phyloP scores from a whole-genome alignment of 2,329 filamentous ascomycete species.

The Gyromitra esculenta region DNA sequence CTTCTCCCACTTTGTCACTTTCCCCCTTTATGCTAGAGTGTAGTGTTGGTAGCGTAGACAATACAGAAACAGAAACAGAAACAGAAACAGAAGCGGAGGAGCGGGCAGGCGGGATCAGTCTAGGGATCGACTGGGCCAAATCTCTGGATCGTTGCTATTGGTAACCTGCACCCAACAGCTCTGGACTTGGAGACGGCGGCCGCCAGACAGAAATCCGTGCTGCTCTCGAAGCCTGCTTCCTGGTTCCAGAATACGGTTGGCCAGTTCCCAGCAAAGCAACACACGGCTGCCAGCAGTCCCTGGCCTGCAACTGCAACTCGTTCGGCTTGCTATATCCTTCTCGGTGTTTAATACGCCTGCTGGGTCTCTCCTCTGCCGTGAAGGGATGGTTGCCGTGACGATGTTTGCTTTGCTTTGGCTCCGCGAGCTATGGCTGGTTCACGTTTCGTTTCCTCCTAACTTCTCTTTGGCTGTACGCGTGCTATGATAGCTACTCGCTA shows the following conservation, averaged over 20 bases:
- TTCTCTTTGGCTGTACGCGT: constrained; percentile 13
- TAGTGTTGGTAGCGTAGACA: not conserved
- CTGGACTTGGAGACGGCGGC: constrained; percentile 2
- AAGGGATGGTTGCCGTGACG: constrained; percentile 46
- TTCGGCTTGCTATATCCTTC: constrained; percentile 15
- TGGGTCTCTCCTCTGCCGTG: not conserved
- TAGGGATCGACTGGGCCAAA: constrained; percentile 25
- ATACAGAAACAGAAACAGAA: constrained; percentile 19
- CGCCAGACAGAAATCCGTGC: constrained; percentile 35
- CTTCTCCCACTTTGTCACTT: constrained; percentile 9
- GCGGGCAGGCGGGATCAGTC: constrained; percentile 36
- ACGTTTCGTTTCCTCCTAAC: constrained; percentile 22
- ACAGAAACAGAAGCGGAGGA: constrained; percentile 14
- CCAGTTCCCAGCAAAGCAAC: constrained; percentile 21
- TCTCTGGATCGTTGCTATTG: constrained; percentile 12
- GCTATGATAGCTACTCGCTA: constrained; percentile 24
- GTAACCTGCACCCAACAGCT: constrained; percentile 36
- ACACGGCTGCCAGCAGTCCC: constrained; percentile 39
- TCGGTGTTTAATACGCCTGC: constrained; percentile 7
- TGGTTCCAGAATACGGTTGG: constrained; percentile 24
- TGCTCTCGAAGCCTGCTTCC: constrained; percentile 7
- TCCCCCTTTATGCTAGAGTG: constrained; percentile 26
- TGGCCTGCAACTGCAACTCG: constrained; percentile 19
- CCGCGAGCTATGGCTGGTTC: constrained; percentile 10
- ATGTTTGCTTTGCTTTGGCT: constrained; percentile 37